Evolutionary conservation across 2,329 filamentous ascomycete genomes (phyloP).

Genomic region (Aspergillus calidoustus): DNA sequence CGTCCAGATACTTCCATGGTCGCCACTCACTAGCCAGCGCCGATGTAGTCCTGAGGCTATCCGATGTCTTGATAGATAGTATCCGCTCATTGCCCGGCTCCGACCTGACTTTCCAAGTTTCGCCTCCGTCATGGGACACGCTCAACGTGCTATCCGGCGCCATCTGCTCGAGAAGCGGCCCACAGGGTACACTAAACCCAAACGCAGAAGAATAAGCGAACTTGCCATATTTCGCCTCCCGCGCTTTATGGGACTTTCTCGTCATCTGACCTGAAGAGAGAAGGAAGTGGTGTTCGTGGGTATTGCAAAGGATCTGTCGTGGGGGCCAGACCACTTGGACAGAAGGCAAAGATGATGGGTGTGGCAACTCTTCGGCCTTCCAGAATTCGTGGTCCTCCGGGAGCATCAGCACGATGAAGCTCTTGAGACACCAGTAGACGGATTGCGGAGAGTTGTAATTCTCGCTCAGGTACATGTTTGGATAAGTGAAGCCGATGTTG

Average conservation of each 20-base stretch:
- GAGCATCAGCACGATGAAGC: slow-evolving; percentile 50
- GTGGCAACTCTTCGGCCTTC: slow-evolving; percentile 44
- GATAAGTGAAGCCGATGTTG: slow-evolving; percentile 53
- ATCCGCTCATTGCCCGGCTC: slow-evolving; percentile 26
- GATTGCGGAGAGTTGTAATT: slow-evolving; percentile 64
- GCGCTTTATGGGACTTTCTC: slow-evolving; percentile 46
- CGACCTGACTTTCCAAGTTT: slow-evolving; percentile 47
- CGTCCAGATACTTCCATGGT: slow-evolving; percentile 23
- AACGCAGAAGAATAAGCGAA: slow-evolving; percentile 57
- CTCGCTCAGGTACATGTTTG: slow-evolving; percentile 61
- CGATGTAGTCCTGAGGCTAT: neutral
- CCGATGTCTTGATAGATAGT: neutral
- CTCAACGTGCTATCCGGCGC: slow-evolving; percentile 47
- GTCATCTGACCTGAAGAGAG: slow-evolving; percentile 48
- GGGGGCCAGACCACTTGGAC: slow-evolving; percentile 31
- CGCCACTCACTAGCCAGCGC: slow-evolving; percentile 18
- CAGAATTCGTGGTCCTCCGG: slow-evolving; percentile 51
- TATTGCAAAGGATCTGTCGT: slow-evolving; percentile 53
- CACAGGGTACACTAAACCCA: slow-evolving; percentile 50
- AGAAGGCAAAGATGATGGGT: slow-evolving; percentile 32
- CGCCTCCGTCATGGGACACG: slow-evolving; percentile 43
- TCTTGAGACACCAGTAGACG: slow-evolving; percentile 60
- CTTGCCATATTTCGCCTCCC: slow-evolving; percentile 53
- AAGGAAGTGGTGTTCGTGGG: slow-evolving; percentile 48
- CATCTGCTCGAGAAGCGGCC: slow-evolving; percentile 43